phyloP scores from a whole-genome alignment of 495 filamentous ascomycete species.

The Viridothelium virens region DNA sequence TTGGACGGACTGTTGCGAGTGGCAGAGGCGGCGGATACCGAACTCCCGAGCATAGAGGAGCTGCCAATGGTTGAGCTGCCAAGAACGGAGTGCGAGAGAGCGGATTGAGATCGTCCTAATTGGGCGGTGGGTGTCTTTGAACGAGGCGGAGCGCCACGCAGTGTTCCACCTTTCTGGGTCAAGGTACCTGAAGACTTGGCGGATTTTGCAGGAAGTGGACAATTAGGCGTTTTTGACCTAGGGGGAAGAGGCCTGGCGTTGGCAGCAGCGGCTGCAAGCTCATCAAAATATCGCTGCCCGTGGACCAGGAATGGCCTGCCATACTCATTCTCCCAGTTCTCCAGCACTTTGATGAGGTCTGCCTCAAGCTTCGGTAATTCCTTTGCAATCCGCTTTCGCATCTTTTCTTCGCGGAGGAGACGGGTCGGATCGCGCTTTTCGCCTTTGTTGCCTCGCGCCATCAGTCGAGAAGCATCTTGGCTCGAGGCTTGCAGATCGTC shows the following conservation, averaged over 20 bases:
- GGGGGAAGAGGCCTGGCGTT: constrained; percentile 50
- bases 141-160: constrained; percentile 30
- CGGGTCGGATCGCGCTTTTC: constrained; percentile 89
- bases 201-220: constrained; percentile 29
- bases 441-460: constrained; percentile 79
- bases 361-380: constrained; percentile 85
- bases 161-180: constrained; percentile 21
- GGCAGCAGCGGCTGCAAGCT: constrained; percentile 55
- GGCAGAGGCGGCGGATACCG: constrained; percentile 29
- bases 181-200: constrained; percentile 21
- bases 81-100: constrained; percentile 42
- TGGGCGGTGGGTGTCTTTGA: constrained; percentile 55
- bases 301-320: constrained; percentile 88
- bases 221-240: constrained; percentile 68
- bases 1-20: constrained; percentile 59
- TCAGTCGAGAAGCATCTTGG: constrained; percentile 87
- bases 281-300: constrained; percentile 79
- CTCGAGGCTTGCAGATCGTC: constrained; percentile 80
- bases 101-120: constrained; percentile 48
- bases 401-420: constrained; percentile 94
- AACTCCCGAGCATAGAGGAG: constrained; percentile 16
- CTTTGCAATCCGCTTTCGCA: constrained; percentile 92
- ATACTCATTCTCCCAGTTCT: constrained; percentile 88
- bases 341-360: constrained; percentile 71
- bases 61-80: constrained; percentile 35